Evolutionary conservation across 2,329 filamentous ascomycete genomes (phyloP), one percentile per base, ranked within the genome.

Genomic region (Bipolaris zeicola): DNA sequence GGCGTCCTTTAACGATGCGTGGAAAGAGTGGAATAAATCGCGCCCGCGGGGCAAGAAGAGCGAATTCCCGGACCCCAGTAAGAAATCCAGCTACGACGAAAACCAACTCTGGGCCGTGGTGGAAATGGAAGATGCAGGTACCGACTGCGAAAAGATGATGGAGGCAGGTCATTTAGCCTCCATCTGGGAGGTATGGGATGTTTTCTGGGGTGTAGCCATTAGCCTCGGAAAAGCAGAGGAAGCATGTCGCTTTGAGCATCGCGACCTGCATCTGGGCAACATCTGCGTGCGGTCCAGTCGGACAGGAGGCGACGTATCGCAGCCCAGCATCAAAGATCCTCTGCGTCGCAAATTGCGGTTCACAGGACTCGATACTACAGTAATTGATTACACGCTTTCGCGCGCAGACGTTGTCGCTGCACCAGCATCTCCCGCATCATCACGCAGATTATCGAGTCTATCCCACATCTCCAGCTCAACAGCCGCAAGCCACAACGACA

Each of bases 381-480:
- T 89, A 22, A 89, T 89, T 62, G 87, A 89, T 70, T 89, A 89
- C 71, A 88, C 87, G 1, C 80, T 89, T 34, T 88, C 86, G 1
- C 82, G 87, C n/a, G 85, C 85, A 1, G 79, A 81, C 22, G 75
- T 87, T 59, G 37, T 66, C 2, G 31, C 60, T 3, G 50, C 63
- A 1, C 5, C 18, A 20, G 8, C 8, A 28, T 28, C 26, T 2
- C 10, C 49, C 63, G 2, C 50, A 31, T 13, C 58, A 5, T 57
- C 39, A 22, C 56, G 34, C 14, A 55, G 49, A 20, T 58, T 39
- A 0, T 62, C 67, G 4, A 56, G 52, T 6, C 36, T 57, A n/a
- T 63, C 60, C 11, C 62, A 57, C n/a, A 34, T 50, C 20, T 48
- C 52, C 3, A 28, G 31, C 20, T 50, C 64, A 2, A 57, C 55